phyloP scores from a whole-genome alignment of 1,284 basidiomycete genomes.

The Xerocomus nothofagi region DNA sequence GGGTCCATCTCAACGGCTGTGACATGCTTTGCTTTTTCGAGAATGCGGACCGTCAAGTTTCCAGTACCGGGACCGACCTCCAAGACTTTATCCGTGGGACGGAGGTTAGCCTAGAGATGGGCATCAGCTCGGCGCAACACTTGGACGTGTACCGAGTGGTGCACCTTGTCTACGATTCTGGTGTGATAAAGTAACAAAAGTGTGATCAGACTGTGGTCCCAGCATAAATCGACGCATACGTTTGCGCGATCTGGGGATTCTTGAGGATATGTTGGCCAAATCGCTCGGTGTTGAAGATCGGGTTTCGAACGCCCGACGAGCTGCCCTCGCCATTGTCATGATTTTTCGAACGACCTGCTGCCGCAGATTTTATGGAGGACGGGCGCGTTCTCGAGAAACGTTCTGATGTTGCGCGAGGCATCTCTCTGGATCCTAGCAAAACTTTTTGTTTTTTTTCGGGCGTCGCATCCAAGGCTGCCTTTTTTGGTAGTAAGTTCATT shows the following conservation, averaged over 20 bases:
- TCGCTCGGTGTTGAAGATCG: slow-evolving; percentile 90
- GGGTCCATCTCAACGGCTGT: slow-evolving; percentile 99
- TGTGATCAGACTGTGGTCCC: slow-evolving; percentile 12
- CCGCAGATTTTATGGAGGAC: slow-evolving; percentile 59
- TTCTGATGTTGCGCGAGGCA: slow-evolving; percentile 91
- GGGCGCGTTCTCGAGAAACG: slow-evolving; percentile 78
- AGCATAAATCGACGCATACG: slow-evolving; percentile 50
- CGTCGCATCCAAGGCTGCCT: slow-evolving; percentile 3
- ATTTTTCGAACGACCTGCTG: slow-evolving; percentile 35
- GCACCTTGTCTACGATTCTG: slow-evolving; percentile 79
- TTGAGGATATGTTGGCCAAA: slow-evolving; percentile 99
- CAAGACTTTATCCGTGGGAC: slow-evolving; percentile 93
- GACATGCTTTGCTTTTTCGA: slow-evolving; percentile 91
- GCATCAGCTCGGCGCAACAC: slow-evolving; percentile 1
- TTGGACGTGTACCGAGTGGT: slow-evolving; percentile 1
- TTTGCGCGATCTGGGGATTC: slow-evolving; percentile 87
- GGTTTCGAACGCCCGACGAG: slow-evolving; percentile 62
- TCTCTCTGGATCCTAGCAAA: slow-evolving; percentile 32
- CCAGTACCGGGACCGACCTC: slow-evolving; percentile 99
- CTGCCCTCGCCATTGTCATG: slow-evolving; percentile 41
- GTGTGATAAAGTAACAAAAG: slow-evolving; percentile 1
- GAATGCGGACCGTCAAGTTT: slow-evolving; percentile 92
- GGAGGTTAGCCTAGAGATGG: slow-evolving; percentile 78
- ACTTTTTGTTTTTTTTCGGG: not conserved
- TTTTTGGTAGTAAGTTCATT: slow-evolving; percentile 2